Conservation (phyloP, 768 basidiomycete genomes). For the Strobilomyces dryophilus region DNA sequence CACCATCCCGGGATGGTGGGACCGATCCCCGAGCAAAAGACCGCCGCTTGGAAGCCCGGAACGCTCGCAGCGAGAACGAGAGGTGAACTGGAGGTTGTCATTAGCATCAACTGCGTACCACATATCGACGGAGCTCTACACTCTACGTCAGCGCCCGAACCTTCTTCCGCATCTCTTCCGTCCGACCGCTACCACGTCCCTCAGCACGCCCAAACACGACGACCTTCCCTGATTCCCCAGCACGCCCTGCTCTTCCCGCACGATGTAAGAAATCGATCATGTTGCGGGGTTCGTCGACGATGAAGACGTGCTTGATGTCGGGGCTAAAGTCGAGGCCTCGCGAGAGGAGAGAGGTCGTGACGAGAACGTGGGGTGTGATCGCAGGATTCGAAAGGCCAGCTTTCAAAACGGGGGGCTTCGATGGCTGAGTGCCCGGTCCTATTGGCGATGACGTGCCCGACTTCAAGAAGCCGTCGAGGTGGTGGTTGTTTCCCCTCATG, state of each 20-base stretch:
- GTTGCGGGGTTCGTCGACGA: constrained; percentile 84
- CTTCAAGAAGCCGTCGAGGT: constrained; percentile 71
- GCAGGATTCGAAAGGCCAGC: constrained; percentile 22
- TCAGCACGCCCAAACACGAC: constrained; percentile 71
- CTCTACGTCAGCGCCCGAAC: constrained; percentile 37
- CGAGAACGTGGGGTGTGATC: constrained; percentile 58
- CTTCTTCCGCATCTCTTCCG: constrained; percentile 48
- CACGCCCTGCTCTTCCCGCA: constrained; percentile 79
- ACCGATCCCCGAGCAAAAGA: no score
- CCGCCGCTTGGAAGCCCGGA: not conserved
- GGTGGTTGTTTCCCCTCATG: constrained; percentile 65
- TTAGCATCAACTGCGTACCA: not conserved
- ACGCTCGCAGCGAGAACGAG: not conserved
- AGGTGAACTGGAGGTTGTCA: not conserved
- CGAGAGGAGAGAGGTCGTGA: constrained; percentile 89
- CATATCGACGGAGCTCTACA: not conserved
- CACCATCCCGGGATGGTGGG: no score
- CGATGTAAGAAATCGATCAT: constrained; percentile 92
- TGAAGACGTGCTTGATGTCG: constrained; percentile 74
- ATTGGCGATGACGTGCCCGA: not conserved
- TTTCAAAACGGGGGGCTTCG: constrained; percentile 4
- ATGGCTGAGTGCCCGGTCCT: not conserved
- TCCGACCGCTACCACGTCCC: constrained; percentile 55
- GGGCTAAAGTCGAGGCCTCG: constrained; percentile 87
- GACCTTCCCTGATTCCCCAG: constrained; percentile 65